Percentiles rank a stretch among this genome's conserved stretches.
Evolutionary conservation across 108 stramenopile genomes (phyloP).

Genomic region (Nitzschia putrida): DNA sequence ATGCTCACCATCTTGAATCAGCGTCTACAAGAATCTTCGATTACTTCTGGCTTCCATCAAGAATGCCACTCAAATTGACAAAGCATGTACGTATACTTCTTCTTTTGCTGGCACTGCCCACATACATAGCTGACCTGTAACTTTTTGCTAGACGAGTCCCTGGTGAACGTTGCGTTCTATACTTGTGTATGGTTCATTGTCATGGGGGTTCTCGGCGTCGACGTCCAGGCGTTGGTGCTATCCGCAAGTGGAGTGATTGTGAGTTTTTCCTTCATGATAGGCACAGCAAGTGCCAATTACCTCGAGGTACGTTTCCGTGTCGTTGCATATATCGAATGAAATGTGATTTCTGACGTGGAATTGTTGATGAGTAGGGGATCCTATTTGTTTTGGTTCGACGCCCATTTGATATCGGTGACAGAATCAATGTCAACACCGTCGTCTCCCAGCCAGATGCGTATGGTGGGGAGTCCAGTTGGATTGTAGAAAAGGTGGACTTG

Average conservation of each 20-base stretch:
- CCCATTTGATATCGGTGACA: conserved; percentile 82
- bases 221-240: conserved; percentile 33
- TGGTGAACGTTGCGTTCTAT: conserved; percentile 62
- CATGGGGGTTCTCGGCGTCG: conserved; percentile 43
- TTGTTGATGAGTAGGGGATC: conserved; percentile 12
- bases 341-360: too few relatives aligned
- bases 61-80: conserved; percentile 38
- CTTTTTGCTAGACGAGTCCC: conserved; percentile 41
- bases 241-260: conserved; percentile 44
- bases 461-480: conserved; percentile 50
- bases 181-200: conserved; percentile 43
- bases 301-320: conserved; percentile 53
- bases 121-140: not conserved
- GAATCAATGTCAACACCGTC: conserved; percentile 37
- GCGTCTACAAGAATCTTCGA: not conserved
- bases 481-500: conserved; percentile 65
- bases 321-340: not conserved
- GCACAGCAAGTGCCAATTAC: conserved; percentile 60
- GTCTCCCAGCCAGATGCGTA: not conserved
- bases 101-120: not conserved
- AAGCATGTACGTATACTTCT: conserved; percentile 31
- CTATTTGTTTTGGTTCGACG: conserved; percentile 51
- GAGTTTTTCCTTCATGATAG: conserved; percentile 58
- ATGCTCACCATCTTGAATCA: not conserved
- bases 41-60: conserved; percentile 11